A percentile compares a stretch with the other conserved stretches of the same genome.
phyloP scores from a whole-genome alignment of 164 flowering plant species.

The Chimonanthus salicifolius region DNA sequence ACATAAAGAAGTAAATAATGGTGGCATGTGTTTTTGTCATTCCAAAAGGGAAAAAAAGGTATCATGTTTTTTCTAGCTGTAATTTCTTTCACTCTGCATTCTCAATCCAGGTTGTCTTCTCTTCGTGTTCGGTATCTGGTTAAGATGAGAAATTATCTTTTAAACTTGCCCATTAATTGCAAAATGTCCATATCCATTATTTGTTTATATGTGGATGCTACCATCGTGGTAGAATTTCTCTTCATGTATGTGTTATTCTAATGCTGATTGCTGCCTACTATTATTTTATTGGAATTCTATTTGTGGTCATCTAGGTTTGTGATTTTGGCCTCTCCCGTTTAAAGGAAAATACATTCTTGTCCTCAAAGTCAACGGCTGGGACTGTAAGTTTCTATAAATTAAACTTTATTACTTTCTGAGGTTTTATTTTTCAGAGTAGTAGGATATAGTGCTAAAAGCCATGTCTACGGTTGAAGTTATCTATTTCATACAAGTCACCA shows the following conservation, averaged over 20 bases:
- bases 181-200: neutral
- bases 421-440: neutral
- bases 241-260: neutral
- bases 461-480: too few relatives aligned
- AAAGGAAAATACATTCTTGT: conserved; percentile 89
- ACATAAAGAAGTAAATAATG: too few relatives aligned
- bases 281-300: neutral
- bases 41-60: too few relatives aligned
- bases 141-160: neutral
- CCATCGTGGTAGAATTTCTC: neutral
- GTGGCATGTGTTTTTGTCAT: too few relatives aligned
- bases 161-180: neutral
- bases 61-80: neutral
- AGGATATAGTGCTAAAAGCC: too few relatives aligned
- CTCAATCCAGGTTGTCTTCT: neutral
- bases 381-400: conserved; percentile 60
- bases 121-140: neutral
- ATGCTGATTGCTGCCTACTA: neutral
- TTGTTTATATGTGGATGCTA: neutral
- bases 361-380: conserved; percentile 98
- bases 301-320: conserved; percentile 56
- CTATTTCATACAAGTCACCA: too few relatives aligned
- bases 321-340: conserved; percentile 98
- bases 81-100: neutral
- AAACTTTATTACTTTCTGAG: neutral